phyloP scores from a whole-genome alignment of 129 eudicot species.

The Flaveria robusta region DNA sequence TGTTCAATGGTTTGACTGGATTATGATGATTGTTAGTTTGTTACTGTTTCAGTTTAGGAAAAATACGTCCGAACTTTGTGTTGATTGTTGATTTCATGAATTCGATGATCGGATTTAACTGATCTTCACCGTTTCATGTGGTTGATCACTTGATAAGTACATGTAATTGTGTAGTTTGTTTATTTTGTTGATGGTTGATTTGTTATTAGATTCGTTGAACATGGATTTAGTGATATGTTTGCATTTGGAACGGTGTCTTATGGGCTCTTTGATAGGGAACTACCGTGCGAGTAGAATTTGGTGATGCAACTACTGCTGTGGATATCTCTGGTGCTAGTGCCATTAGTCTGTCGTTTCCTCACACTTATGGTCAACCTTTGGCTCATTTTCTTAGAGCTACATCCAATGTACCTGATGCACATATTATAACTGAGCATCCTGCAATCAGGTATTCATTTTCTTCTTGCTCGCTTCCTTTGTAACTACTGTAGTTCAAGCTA shows the following conservation, averaged over 20 bases:
- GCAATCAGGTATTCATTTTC: constrained; percentile 59
- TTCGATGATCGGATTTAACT: background rate
- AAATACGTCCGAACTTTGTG: background rate
- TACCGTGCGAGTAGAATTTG: constrained; percentile 84
- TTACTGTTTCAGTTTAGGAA: constrained; percentile 12
- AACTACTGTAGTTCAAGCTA: background rate
- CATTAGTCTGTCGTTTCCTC: constrained; percentile 79
- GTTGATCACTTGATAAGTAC: background rate
- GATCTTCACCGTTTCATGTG: constrained; percentile 13
- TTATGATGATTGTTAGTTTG: background rate
- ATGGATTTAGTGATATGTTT: background rate
- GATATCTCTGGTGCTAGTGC: constrained; percentile 75
- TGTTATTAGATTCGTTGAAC: background rate
- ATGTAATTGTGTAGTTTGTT: background rate
- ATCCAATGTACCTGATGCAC: constrained; percentile 84
- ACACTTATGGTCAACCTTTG: constrained; percentile 90
- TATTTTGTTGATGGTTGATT: background rate
- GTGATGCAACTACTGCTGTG: constrained; percentile 80
- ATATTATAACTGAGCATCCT: constrained; percentile 80
- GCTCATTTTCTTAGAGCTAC: constrained; percentile 93
- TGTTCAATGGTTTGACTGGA: constrained; percentile 1
- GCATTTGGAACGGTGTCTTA: background rate
- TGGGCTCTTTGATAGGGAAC: constrained; percentile 62
- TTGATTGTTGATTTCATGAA: background rate
- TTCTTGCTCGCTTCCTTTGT: constrained; percentile 1